A percentile compares a stretch with the other conserved stretches of the same genome.
Conservation (phyloP, 2,329 filamentous ascomycete genomes). For the Neurospora sp. region DNA sequence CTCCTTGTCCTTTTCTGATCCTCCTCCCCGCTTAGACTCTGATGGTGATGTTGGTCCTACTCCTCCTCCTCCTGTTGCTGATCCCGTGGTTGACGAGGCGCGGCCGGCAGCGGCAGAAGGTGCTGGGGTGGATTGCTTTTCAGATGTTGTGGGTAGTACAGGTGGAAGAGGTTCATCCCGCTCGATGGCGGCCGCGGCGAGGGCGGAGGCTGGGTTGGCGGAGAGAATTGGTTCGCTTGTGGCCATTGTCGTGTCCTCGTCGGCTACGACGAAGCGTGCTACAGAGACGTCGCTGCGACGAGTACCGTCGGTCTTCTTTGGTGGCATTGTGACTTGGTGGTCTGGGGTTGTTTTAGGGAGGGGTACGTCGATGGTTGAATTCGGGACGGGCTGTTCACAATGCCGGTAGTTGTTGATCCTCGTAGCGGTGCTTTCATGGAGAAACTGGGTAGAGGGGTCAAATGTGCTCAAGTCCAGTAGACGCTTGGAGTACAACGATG, state of each 20-base stretch:
- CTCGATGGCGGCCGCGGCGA: slow-evolving; percentile 6
- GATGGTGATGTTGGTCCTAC: slow-evolving; percentile 17
- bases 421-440: neutral
- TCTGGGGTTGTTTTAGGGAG: neutral
- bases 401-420: neutral
- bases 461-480: neutral
- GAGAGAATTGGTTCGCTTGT: slow-evolving; percentile 4
- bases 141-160: neutral
- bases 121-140: slow-evolving; percentile 1
- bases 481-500: neutral
- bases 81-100: slow-evolving; percentile 5
- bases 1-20: slow-evolving; percentile 13
- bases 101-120: slow-evolving; percentile 12
- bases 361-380: neutral
- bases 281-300: slow-evolving; percentile 34
- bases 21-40: slow-evolving; percentile 16
- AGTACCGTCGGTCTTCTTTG: slow-evolving; percentile 41
- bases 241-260: slow-evolving; percentile 25
- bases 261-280: slow-evolving; percentile 34
- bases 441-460: neutral
- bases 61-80: slow-evolving; percentile 1
- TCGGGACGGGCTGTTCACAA: neutral
- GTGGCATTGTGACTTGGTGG: slow-evolving; percentile 34
- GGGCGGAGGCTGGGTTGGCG: slow-evolving; percentile 2
- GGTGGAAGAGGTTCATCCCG: neutral